phyloP scores from a whole-genome alignment of 2,329 filamentous ascomycete genomes.

The Exophiala sp. region DNA sequence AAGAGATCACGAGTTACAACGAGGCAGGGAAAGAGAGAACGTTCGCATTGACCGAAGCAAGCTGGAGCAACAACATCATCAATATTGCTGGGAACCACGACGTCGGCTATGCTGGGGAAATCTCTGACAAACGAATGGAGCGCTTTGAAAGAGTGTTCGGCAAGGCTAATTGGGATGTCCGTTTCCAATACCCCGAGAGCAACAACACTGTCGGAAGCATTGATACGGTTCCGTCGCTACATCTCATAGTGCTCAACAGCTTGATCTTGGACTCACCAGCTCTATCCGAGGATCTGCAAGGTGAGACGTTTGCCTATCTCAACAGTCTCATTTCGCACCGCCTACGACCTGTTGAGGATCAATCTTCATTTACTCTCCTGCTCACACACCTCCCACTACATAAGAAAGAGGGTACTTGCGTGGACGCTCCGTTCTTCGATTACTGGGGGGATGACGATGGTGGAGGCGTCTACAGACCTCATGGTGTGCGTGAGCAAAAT shows the following conservation, averaged over 20 bases:
- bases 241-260: conserved; percentile 82
- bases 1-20: conserved; percentile 38
- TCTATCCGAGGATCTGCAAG: conserved; percentile 62
- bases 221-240: conserved; percentile 56
- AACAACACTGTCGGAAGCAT: conserved; percentile 1
- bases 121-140: conserved; percentile 68
- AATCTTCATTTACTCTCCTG: conserved; percentile 70
- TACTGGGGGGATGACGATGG: conserved; percentile 65
- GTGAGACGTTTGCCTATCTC: conserved; percentile 71
- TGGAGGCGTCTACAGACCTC: conserved; percentile 36
- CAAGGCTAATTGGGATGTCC: conserved; percentile 83
- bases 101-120: conserved; percentile 90
- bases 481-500: conserved; percentile 77
- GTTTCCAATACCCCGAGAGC: conserved; percentile 57
- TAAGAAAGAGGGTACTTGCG: conserved; percentile 77
- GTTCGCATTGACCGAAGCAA: conserved; percentile 42
- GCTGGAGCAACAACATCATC: conserved; percentile 75
- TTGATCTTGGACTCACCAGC: conserved; percentile 91
- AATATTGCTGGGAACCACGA: conserved; percentile 95
- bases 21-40: conserved; percentile 43
- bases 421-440: conserved; percentile 77
- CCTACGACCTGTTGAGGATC: conserved; percentile 57
- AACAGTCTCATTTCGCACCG: conserved; percentile 58
- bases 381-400: conserved; percentile 90
- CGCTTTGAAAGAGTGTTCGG: conserved; percentile 86